Evolutionary conservation across 495 filamentous ascomycete species (phyloP).

Genomic region (Podospora pseudopauciseta): DNA sequence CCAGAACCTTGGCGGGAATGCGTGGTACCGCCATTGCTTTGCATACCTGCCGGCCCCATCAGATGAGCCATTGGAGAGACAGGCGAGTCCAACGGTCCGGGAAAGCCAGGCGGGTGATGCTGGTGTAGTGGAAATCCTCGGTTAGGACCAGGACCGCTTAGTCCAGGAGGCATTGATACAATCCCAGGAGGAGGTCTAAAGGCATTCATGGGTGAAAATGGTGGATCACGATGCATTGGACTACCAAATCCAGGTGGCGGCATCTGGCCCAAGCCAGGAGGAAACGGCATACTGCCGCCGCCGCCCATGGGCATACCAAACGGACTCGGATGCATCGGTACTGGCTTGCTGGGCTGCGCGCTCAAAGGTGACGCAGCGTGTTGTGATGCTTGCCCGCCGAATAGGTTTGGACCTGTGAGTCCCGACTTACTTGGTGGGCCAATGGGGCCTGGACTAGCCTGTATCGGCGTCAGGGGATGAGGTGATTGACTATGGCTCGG

Average conservation of each 20-base stretch:
- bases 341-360: conserved; percentile 27
- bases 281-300: conserved; percentile 29
- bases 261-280: conserved; percentile 33
- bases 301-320: conserved; percentile 34
- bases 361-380: conserved; percentile 26
- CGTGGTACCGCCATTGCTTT: conserved; percentile 31
- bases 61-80: conserved; percentile 34
- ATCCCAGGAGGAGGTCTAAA: conserved; percentile 35
- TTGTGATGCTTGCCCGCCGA: conserved; percentile 17
- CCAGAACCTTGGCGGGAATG: conserved; percentile 48
- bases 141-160: conserved; percentile 58
- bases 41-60: conserved; percentile 25
- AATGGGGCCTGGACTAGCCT: conserved; percentile 54
- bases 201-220: conserved; percentile 44
- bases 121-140: conserved; percentile 59
- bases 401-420: conserved; percentile 12
- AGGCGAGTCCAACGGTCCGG: conserved; percentile 45
- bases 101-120: conserved; percentile 51
- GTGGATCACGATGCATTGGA: conserved; percentile 28
- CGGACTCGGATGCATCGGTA: conserved; percentile 39
- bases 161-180: conserved; percentile 55
- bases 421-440: conserved; percentile 44
- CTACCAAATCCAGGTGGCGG: conserved; percentile 42
- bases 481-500: conserved; percentile 66
- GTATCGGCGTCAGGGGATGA: conserved; percentile 52